phyloP scores from a whole-genome alignment of 2,329 filamentous ascomycete genomes.

The Pseudocercospora crystallina region DNA sequence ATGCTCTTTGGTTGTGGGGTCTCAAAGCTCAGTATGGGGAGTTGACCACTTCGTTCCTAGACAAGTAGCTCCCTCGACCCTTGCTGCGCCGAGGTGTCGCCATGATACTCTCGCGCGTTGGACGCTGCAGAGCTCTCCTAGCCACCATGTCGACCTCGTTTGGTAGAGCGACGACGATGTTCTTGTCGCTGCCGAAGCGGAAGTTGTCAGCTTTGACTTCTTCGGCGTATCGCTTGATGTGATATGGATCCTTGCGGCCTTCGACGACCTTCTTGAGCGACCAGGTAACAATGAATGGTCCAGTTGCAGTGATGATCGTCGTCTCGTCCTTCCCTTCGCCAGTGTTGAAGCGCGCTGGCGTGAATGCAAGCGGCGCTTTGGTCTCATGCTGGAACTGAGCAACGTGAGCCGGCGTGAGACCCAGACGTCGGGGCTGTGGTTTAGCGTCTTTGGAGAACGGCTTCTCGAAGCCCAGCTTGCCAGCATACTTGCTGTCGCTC shows the following conservation, averaged over 20 bases:
- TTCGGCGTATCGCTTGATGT: constrained; percentile 93
- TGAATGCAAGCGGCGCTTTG: constrained; percentile 80
- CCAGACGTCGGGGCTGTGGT: constrained; percentile 86
- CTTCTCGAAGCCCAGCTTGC: constrained; percentile 96
- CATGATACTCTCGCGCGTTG: constrained; percentile 86
- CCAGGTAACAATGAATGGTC: constrained; percentile 97
- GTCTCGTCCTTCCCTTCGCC: constrained; percentile 77
- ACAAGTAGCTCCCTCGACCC: constrained; percentile 65
- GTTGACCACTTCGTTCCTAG: constrained; percentile 81
- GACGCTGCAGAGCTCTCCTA: constrained; percentile 78
- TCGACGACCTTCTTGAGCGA: constrained; percentile 83
- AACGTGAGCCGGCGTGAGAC: constrained; percentile 84
- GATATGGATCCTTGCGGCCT: constrained; percentile 83
- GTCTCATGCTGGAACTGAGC: constrained; percentile 98
- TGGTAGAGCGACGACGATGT: constrained; percentile 92
- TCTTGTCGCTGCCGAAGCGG: constrained; percentile 95
- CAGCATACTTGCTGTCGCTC: constrained; percentile 83
- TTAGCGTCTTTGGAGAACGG: constrained; percentile 90
- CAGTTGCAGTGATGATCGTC: constrained; percentile 93
- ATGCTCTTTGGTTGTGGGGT: too few species aligned
- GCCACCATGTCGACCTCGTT: constrained; percentile 99
- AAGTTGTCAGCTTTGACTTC: constrained; percentile 98
- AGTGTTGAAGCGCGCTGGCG: constrained; percentile 89
- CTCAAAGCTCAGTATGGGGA: constrained; percentile 53
- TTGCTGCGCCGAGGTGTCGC: constrained; percentile 42